A percentile compares a stretch with the other conserved stretches of the same genome.
Conservation (phyloP, 2,329 filamentous ascomycete species). For the Hypoxylon sp. region DNA sequence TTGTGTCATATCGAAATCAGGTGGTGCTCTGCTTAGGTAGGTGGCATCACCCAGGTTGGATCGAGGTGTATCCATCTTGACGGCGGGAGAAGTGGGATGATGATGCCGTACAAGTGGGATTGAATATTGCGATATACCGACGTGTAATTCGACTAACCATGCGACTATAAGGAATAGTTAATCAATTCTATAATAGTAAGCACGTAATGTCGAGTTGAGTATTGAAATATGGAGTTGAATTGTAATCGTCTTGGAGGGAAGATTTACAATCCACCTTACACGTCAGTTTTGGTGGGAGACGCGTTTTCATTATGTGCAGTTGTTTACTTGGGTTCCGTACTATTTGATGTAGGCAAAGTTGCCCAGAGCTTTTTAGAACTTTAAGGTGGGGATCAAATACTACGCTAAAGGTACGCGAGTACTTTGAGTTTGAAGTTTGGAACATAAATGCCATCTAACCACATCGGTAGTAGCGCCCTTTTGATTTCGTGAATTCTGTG, state of each 20-base stretch:
- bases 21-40: constrained; percentile 75
- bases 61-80: constrained; percentile 81
- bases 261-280: constrained; percentile 13
- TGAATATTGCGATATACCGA: constrained; percentile 26
- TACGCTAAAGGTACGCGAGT: constrained; percentile 3
- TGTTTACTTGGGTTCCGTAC: constrained; percentile 60
- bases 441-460: background rate
- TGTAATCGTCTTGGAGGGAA: constrained; percentile 4
- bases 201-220: background rate
- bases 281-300: constrained; percentile 28
- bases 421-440: background rate
- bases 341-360: constrained; percentile 21
- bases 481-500: background rate
- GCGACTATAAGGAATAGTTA: constrained; percentile 26
- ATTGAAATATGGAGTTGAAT: constrained; percentile 1
- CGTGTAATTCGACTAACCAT: constrained; percentile 39
- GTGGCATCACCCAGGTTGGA: constrained; percentile 89
- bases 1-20: constrained; percentile 87
- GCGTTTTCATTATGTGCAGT: constrained; percentile 44
- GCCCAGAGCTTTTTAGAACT: constrained; percentile 14
- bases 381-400: background rate
- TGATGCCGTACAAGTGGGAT: constrained; percentile 20
- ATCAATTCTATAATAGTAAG: constrained; percentile 3
- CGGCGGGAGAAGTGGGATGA: constrained; percentile 33
- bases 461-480: constrained; percentile 11